Evolutionary conservation across 192 early-diverging fungal species (phyloP).

Genomic region (Backusella tarrabulga): DNA sequence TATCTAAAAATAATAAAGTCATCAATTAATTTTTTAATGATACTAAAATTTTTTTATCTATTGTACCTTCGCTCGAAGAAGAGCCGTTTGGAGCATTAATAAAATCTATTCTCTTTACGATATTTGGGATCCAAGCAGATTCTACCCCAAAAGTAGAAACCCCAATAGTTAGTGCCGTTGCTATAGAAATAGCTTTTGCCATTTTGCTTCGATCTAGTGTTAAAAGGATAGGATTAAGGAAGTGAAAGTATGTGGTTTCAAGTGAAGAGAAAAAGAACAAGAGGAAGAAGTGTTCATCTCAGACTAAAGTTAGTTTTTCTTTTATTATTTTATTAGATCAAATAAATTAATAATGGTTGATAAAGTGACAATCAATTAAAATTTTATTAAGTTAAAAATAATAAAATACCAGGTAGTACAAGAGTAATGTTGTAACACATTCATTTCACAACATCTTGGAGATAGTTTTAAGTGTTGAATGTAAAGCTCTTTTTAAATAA

Average conservation of each 20-base stretch:
- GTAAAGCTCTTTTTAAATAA: background rate
- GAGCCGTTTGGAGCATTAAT: background rate
- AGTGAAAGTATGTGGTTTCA: background rate
- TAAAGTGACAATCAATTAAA: constrained; percentile 9
- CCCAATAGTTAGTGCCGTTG: background rate
- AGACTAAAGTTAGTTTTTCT: background rate
- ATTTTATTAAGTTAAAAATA: constrained; percentile 3
- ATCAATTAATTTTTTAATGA: background rate
- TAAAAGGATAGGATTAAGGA: background rate
- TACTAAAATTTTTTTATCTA: background rate
- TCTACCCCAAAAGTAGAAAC: background rate
- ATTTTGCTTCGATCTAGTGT: background rate
- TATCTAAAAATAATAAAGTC: background rate
- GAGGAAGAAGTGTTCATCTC: background rate
- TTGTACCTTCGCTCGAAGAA: background rate
- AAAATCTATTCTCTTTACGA: background rate
- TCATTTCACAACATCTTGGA: background rate
- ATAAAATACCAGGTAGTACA: background rate
- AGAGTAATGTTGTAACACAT: background rate
- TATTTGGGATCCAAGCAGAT: background rate
- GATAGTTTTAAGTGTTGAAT: no score
- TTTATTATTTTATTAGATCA: background rate
- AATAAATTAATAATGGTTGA: constrained; percentile 3
- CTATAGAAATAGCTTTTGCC: background rate
- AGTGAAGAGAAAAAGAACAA: background rate